Conservation (phyloP, 768 basidiomycete species). For the Suillus discolor region DNA sequence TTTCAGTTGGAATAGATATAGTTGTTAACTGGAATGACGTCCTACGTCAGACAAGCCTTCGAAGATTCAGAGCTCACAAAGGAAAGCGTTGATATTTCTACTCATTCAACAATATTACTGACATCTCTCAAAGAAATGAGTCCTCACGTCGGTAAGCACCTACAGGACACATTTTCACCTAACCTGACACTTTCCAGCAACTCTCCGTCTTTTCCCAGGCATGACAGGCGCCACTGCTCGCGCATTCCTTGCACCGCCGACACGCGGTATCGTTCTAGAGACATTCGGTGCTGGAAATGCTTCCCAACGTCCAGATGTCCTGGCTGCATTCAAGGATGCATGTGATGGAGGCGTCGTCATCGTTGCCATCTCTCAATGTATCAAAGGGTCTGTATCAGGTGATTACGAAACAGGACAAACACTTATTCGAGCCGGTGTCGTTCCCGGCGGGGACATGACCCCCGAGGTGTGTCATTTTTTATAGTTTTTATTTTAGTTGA, state of each 20-base stretch:
- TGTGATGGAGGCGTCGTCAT: constrained; percentile 83
- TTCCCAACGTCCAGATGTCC: constrained; percentile 76
- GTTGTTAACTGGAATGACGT: constrained; percentile 89
- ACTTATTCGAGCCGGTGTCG: constrained; percentile 71
- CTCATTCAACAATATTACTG: constrained; percentile 10
- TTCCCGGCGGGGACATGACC: constrained; percentile 91
- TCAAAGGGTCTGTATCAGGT: constrained; percentile 83
- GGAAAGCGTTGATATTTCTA: constrained; percentile 34
- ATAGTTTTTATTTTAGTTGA: constrained; percentile 3
- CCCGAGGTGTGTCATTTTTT: constrained; percentile 67
- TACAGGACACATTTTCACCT: constrained; percentile 11
- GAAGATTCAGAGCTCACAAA: constrained; percentile 83
- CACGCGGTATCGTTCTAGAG: constrained; percentile 83
- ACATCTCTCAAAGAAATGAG: constrained; percentile 61
- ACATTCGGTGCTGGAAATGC: constrained; percentile 95
- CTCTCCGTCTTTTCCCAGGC: constrained; percentile 85
- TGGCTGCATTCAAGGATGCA: constrained; percentile 77
- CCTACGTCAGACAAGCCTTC: constrained; percentile 75
- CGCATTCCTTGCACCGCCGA: constrained; percentile 75
- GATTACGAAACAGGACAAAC: constrained; percentile 80
- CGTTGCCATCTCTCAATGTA: constrained; percentile 90
- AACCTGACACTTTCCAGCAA: constrained; percentile 49
- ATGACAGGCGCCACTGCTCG: constrained; percentile 74
- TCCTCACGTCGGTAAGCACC: constrained; percentile 71
- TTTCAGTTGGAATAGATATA: constrained; percentile 85